Percentiles rank a stretch among this genome's conserved stretches.
Conservation (phyloP, 495 filamentous ascomycete species). For the Halenospora varia region DNA sequence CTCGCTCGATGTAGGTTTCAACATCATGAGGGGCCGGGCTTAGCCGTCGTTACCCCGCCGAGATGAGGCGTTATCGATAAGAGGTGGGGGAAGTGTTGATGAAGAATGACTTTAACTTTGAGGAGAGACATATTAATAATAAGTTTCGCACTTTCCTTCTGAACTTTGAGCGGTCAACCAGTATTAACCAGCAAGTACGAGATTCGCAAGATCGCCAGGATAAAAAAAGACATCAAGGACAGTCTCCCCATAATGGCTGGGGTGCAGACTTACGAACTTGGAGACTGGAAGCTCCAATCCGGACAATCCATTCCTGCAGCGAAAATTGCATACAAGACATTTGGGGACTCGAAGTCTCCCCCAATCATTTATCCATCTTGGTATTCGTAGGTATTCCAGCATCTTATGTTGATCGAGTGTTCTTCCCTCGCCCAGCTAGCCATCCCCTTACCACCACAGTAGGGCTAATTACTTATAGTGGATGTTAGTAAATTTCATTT, state of each 20-base stretch:
- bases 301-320: slow-evolving; percentile 53
- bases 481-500: no score
- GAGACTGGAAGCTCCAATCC: slow-evolving; percentile 59
- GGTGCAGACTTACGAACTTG: slow-evolving; percentile 47
- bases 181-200: no score
- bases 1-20: no score
- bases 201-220: background rate
- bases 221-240: background rate
- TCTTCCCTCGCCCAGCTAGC: background rate
- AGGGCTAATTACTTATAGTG: background rate
- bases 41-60: background rate
- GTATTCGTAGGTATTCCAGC: slow-evolving; percentile 42
- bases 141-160: no score
- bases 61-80: background rate
- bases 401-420: no score
- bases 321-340: slow-evolving; percentile 66
- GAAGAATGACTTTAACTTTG: no score
- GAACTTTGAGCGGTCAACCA: no score
- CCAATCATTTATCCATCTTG: slow-evolving; percentile 69
- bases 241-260: slow-evolving; percentile 8
- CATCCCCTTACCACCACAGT: slow-evolving; percentile 28
- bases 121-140: no score
- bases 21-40: background rate
- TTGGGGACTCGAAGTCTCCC: slow-evolving; percentile 56
- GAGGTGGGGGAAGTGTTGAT: background rate